phyloP scores from a whole-genome alignment of 202 grass and related monocot genomes.

The Saccharum hybrid region DNA sequence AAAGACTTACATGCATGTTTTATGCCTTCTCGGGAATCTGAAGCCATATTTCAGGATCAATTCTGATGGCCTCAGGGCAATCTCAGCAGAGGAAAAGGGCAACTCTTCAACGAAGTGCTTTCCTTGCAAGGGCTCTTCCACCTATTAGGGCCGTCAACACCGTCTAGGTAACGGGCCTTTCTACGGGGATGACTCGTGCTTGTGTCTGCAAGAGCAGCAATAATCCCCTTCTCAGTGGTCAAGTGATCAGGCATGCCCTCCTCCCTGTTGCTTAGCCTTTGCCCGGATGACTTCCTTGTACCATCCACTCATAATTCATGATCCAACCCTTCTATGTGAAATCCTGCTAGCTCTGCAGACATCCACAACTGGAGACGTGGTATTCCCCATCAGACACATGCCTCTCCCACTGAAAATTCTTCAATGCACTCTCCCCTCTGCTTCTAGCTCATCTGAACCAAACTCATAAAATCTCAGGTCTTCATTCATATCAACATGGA shows the following conservation, averaged over 20 bases:
- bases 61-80: not conserved
- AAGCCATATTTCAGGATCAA: not conserved
- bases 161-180: not conserved
- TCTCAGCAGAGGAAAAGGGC: not conserved
- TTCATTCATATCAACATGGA: no score
- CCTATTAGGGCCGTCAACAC: not conserved
- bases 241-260: not conserved
- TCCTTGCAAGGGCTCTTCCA: not conserved
- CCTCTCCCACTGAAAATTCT: not conserved
- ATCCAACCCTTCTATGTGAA: not conserved
- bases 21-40: not conserved
- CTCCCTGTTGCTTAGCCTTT: not conserved
- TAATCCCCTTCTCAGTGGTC: not conserved
- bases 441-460: no score
- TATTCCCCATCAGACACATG: not conserved
- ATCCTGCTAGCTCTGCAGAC: not conserved
- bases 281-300: not conserved
- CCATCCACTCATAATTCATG: not conserved
- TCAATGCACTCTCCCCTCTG: not conserved
- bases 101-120: not conserved
- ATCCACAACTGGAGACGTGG: not conserved
- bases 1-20: not conserved
- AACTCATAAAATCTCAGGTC: no score
- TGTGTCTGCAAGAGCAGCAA: not conserved
- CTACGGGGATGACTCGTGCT: not conserved